These are phyloP conservation scores for Fusarium circinatum DNA, from an alignment of 2,329 filamentous ascomycete species.

Conservation along the genomic window DNA sequence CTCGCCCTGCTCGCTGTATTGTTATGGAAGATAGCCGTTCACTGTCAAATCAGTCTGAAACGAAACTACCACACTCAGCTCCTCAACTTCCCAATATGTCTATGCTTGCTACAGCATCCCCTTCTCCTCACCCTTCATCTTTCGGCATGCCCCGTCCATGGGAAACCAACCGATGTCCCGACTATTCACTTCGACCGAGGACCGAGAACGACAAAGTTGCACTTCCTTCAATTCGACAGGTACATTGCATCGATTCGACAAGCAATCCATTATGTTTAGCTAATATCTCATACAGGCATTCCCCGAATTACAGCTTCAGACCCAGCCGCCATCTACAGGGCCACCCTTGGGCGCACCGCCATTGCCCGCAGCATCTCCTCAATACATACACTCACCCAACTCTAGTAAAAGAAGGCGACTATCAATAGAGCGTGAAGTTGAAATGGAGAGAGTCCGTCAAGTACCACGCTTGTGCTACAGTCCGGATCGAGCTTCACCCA, in stretches of 20 bases:
- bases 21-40: constrained; percentile 57
- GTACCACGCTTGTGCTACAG: constrained; percentile 59
- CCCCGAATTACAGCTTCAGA: constrained; percentile 55
- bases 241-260: constrained; percentile 42
- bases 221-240: constrained; percentile 65
- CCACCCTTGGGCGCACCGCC: constrained; percentile 49
- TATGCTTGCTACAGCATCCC: constrained; percentile 59
- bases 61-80: constrained; percentile 40
- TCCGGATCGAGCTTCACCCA: constrained; percentile 46
- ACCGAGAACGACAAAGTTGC: constrained; percentile 54
- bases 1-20: constrained; percentile 32
- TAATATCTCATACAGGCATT: constrained; percentile 53
- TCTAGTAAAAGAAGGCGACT: constrained; percentile 60
- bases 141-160: constrained; percentile 53
- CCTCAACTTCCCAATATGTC: constrained; percentile 56
- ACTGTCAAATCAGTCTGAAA: constrained; percentile 45
- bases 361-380: constrained; percentile 52
- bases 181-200: constrained; percentile 50
- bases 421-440: constrained; percentile 54
- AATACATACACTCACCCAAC: constrained; percentile 62
- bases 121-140: constrained; percentile 53
- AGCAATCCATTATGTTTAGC: constrained; percentile 1
- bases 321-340: constrained; percentile 49
- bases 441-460: constrained; percentile 54
- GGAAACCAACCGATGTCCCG: constrained; percentile 50